Base-by-base conservation (phyloP, 169 alveolate species). In the Eimeria praecox region DNA sequence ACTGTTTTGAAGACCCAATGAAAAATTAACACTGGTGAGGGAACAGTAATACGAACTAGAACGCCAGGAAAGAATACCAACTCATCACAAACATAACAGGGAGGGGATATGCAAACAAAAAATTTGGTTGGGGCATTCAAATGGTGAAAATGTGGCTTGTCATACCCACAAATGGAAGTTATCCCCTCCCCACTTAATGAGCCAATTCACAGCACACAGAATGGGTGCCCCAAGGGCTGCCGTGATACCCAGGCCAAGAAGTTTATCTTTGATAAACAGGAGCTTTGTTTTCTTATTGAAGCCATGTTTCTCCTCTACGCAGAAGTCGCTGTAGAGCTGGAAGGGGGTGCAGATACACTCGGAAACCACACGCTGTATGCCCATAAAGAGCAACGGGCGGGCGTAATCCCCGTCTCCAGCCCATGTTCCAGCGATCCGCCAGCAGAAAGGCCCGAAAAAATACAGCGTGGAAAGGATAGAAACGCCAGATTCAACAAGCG, bases 181-280 rank as follows among this genome's bases (percentile, higher is more conserved):
- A n/a, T 98, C 98, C 42, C 99, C 99, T 30, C 99, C 99, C 97
- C 97, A 97, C 90, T 98, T 98, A 56, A 98, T 98, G 49, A 98
- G 97, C 96, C 97, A 97, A 56, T 98, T 97, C 33, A 98, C 95
- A 22, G 97, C 95, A 92, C 96, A 88, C 49, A 98, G 89, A 1
- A 98, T 46, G 22, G 98, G 97, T 0, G 97, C 97, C 18, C 98
- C 98, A 64, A 98, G 86, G 30, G 97, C 98, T 27, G 86, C 88
- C 64, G 95, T 94, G 64, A 98, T 91, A 49, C 94, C 90, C 71
- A 96, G 92, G 40, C 98, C 97, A 66, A 97, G 97, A 38, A 98
- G 95, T 92, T 97, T 95, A 88, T 98, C 99, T 87, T 90, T 97
- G 12, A 98, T 88, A 78, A 98, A 98, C 24, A 97, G 96, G 42